Conservation (phyloP, 768 basidiomycete species). For the Naganishia antarctica region DNA sequence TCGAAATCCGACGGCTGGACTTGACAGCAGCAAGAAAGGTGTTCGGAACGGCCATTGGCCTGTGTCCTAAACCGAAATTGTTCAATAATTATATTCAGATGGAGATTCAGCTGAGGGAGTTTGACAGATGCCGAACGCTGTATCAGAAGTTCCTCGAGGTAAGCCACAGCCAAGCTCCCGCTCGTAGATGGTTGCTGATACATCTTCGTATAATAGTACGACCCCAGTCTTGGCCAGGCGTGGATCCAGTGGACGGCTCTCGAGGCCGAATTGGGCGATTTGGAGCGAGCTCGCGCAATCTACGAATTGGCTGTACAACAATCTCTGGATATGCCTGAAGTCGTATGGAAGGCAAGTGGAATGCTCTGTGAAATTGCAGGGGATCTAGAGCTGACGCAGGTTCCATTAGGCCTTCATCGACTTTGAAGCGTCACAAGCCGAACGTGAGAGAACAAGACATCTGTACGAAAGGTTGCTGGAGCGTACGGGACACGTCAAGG, state of each 20-base stretch:
- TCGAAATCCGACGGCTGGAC: slow-evolving; percentile 80
- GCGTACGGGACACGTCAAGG: slow-evolving; percentile 84
- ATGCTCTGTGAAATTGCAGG: no score
- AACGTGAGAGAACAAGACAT: slow-evolving; percentile 73
- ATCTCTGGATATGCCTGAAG: slow-evolving; percentile 87
- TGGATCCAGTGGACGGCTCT: slow-evolving; percentile 97
- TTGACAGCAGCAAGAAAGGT: slow-evolving; percentile 79
- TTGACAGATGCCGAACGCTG: slow-evolving; percentile 81
- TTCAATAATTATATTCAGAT: slow-evolving; percentile 96
- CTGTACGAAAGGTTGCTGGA: slow-evolving; percentile 82
- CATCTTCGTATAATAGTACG: no score
- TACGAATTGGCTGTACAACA: slow-evolving; percentile 88
- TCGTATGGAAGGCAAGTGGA: slow-evolving; percentile 49
- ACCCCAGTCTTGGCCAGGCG: slow-evolving; percentile 80
- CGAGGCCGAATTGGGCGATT: slow-evolving; percentile 79
- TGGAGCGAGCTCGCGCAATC: slow-evolving; percentile 81
- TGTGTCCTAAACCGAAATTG: slow-evolving; percentile 90
- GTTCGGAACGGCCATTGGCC: slow-evolving; percentile 82
- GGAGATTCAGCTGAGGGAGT: slow-evolving; percentile 82
- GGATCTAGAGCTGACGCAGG: no score
- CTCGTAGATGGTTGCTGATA: no score
- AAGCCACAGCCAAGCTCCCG: slow-evolving; percentile 34
- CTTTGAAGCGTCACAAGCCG: slow-evolving; percentile 90
- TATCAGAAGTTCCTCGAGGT: slow-evolving; percentile 95
- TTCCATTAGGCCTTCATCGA: slow-evolving; percentile 71